Percentiles rank a stretch among this genome's conserved stretches.
Conservation (phyloP, 208 protist genomes). For the Leishmania amazonensis region DNA sequence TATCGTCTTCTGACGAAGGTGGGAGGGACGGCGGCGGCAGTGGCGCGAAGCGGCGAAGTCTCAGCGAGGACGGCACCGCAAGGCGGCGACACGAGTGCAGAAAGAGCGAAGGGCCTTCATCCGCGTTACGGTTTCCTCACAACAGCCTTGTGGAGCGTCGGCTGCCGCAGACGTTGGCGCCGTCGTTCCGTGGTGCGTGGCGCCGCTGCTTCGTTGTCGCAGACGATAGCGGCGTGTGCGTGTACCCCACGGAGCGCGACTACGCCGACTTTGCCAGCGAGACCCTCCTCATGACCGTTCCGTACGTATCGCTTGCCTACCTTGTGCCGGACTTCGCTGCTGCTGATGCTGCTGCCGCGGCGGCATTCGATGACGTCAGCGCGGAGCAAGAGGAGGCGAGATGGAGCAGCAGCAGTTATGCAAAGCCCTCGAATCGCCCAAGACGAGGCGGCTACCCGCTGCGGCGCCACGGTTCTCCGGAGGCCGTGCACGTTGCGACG, state of each 20-base stretch:
- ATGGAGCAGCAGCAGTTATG: not conserved
- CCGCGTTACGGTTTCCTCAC: too few relatives aligned
- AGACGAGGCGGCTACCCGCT: not conserved
- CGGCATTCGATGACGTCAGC: not conserved
- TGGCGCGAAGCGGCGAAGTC: constrained; percentile 1
- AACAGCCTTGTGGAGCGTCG: not conserved
- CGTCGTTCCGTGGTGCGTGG: constrained; percentile 20
- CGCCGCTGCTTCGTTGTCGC: constrained; percentile 44
- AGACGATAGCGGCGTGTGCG: constrained; percentile 39
- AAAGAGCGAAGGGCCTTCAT: too few relatives aligned
- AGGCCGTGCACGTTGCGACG: constrained; percentile 12
- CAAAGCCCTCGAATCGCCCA: not conserved
- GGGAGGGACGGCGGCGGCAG: too few relatives aligned
- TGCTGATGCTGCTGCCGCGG: not conserved
- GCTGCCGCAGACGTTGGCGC: not conserved
- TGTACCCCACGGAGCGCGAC: constrained; percentile 41
- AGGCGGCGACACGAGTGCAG: too few relatives aligned
- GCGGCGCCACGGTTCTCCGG: not conserved
- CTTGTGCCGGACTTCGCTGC: constrained; percentile 44
- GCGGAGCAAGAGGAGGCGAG: not conserved
- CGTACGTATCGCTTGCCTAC: constrained; percentile 45
- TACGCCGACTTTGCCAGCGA: constrained; percentile 43
- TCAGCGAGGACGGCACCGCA: not conserved
- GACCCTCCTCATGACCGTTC: constrained; percentile 34
- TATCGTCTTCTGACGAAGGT: not conserved